Evolutionary conservation across 176 grass and related monocot species (phyloP).

Genomic region (Aegilops bicornis): DNA sequence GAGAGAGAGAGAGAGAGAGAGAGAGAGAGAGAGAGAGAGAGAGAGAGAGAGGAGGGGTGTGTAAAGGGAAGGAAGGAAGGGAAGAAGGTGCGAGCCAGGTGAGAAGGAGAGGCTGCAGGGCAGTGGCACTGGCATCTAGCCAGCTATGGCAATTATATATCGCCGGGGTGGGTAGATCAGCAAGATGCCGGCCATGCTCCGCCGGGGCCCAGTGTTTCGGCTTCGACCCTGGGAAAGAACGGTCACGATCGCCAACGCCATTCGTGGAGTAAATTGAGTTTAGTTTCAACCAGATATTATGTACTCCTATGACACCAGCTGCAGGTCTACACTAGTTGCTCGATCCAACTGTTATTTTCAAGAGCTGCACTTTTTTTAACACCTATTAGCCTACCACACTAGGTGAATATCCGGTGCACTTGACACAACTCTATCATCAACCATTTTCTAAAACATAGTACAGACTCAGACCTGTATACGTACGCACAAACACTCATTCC

Average conservation of each 20-base stretch:
- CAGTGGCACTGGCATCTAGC: slow-evolving; percentile 19
- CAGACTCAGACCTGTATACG: too few species aligned
- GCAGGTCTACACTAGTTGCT: too few species aligned
- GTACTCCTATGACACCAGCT: too few species aligned
- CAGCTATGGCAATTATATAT: slow-evolving; percentile 33
- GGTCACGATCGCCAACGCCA: background rate
- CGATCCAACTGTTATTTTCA: too few species aligned
- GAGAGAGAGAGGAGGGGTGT: too few species aligned
- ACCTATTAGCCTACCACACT: too few species aligned
- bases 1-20: background rate
- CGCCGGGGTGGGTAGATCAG: slow-evolving; percentile 19
- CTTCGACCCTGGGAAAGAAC: background rate
- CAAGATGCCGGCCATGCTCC: slow-evolving; percentile 5
- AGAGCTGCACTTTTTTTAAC: too few species aligned
- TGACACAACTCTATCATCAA: too few species aligned
- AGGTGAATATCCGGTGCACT: too few species aligned
- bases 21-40: background rate
- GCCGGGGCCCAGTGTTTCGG: background rate
- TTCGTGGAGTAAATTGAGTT: background rate
- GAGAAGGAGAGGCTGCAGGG: slow-evolving; percentile 10
- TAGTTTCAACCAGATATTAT: too few species aligned
- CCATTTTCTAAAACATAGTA: too few species aligned
- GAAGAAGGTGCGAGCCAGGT: slow-evolving; percentile 34
- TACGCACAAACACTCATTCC: too few species aligned
- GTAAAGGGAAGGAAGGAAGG: background rate